Evolutionary conservation across 805 yeast species (phyloP), one percentile per base, ranked within the genome.

Genomic region (Kluyveromyces lactis): DNA sequence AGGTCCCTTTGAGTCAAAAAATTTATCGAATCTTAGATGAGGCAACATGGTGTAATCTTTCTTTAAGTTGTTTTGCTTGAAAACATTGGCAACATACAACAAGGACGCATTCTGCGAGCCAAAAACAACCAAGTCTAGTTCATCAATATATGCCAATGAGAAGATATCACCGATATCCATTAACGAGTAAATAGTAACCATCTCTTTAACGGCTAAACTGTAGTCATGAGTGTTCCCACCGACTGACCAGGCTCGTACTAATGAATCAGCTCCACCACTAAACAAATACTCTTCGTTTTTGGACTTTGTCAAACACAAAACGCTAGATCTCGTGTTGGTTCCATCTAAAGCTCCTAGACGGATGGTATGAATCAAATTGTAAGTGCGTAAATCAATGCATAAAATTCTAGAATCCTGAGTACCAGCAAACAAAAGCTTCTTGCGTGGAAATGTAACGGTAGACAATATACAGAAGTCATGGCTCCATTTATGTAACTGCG

Each of bases 31-130:
- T 49, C 94, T 69, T 51, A 73, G 72, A 42, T 80, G 79, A 3
- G 81, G 89, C 56, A 75, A 57, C 31, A 64, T 64, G 39, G 54
- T 62, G 18, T 59, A 51, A 47, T 60, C 60, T 18, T 43, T 47
- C 10, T 39, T 39, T 6, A 40, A 41, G 17, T 50, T 37, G 13
- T 55, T 33, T 33, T 51, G 41, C 16, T 55, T 49, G 28, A 58
- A 47, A 3, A 60, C 43, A 29, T 55, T 51, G 33, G 71, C 71
- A 42, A 85, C 78, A 77, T 84, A 90, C 31, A 85, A 73, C 13
- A 90, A 73, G 1, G 89, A 74, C 3, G 97, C 96, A 56, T 89
- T 90, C 58, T 92, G 97, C 10, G 95, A 81, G 4, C 98, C 98
- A 50, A 86, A 73, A 45, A 79, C 85, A 3, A 90, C 66, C 0